These are phyloP conservation scores for Eucalyptus sp. DNA, from an alignment of 345 rosid genomes.

Conservation along the genomic window DNA sequence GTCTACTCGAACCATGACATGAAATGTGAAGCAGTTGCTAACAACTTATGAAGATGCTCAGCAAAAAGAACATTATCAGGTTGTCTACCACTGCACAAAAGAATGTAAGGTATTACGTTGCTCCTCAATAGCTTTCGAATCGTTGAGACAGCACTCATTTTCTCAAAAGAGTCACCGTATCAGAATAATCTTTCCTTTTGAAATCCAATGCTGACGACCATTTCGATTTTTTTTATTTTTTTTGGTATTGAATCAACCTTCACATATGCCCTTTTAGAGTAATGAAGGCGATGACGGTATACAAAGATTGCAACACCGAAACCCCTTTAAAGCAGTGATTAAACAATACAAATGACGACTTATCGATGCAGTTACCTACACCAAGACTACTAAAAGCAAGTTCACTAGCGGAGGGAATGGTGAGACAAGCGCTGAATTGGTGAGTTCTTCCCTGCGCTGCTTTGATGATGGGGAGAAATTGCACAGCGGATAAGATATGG, in stretches of 20 bases:
- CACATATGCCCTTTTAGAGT: background rate
- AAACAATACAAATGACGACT: background rate
- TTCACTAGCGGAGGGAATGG: background rate
- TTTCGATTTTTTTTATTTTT: too few relatives aligned
- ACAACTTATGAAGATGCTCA: background rate
- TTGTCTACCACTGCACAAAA: background rate
- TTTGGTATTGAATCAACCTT: background rate
- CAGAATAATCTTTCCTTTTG: background rate
- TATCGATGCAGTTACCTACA: background rate
- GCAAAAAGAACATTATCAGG: background rate
- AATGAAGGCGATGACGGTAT: background rate
- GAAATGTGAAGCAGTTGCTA: background rate
- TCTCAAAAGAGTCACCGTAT: background rate
- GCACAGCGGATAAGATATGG: background rate
- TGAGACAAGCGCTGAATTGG: background rate
- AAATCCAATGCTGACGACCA: background rate
- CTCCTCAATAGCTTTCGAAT: background rate
- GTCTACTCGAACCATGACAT: background rate
- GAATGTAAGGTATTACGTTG: background rate
- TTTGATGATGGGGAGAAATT: background rate
- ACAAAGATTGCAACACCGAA: background rate
- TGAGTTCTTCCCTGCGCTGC: background rate
- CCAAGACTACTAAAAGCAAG: background rate
- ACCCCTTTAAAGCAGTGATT: background rate
- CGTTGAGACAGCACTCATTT: background rate